Evolutionary conservation across 78 protist species (phyloP).

Genomic region (Dictyostelium capitatum): DNA sequence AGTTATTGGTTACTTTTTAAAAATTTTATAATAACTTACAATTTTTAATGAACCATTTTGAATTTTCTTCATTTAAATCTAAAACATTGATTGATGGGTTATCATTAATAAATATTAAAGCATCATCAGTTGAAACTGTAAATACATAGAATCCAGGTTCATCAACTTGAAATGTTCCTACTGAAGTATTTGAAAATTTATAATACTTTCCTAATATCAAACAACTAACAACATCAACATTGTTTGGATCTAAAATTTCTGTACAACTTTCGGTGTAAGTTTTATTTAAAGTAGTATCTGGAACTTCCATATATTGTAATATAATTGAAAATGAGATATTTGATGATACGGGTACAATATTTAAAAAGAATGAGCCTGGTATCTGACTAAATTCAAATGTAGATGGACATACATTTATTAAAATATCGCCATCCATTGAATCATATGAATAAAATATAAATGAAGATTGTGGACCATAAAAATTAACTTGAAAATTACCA

Average conservation of each 20-base stretch:
- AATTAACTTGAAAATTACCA: background rate
- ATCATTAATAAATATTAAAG: background rate
- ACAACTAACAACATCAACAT: too few relatives aligned
- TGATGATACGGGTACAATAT: background rate
- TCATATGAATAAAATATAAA: background rate
- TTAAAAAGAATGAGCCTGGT: background rate
- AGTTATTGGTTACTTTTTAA: too few relatives aligned
- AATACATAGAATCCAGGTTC: conserved; percentile 1
- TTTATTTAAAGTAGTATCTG: too few relatives aligned
- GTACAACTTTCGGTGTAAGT: too few relatives aligned
- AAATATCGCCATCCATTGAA: background rate
- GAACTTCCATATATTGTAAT: too few relatives aligned
- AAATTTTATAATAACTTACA: background rate
- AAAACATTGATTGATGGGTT: background rate
- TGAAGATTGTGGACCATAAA: too few relatives aligned
- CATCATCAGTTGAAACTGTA: background rate
- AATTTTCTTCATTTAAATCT: conserved; percentile 1
- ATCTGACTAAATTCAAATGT: background rate
- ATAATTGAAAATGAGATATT: background rate
- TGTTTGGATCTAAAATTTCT: too few relatives aligned
- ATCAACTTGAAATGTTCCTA: background rate
- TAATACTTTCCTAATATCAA: too few relatives aligned
- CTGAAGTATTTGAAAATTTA: too few relatives aligned
- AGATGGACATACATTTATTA: conserved; percentile 24
- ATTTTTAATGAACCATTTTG: background rate